Percentiles rank a stretch among this genome's conserved stretches.
Conservation (phyloP, 345 rosid genomes). For the Moricandia arvensis region DNA sequence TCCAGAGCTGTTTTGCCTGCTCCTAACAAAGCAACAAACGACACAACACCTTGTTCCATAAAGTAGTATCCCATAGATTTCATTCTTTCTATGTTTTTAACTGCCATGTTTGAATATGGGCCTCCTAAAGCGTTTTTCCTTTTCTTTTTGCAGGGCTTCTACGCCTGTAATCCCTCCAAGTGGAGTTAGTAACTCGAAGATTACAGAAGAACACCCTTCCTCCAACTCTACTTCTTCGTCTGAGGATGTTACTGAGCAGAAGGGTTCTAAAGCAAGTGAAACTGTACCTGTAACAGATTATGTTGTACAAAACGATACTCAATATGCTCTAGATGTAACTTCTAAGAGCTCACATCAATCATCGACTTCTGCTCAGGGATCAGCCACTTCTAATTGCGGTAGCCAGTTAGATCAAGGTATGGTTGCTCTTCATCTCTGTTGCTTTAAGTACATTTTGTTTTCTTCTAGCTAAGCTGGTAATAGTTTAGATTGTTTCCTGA, state of each 20-base stretch:
- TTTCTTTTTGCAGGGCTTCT: conserved; percentile 40
- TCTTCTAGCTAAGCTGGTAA: conserved; percentile 10
- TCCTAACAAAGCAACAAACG: conserved; percentile 42
- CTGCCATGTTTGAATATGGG: neutral
- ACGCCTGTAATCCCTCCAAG: conserved; percentile 41
- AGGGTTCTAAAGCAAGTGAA: conserved; percentile 31
- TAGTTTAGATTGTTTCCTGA: neutral
- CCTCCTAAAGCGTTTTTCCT: neutral
- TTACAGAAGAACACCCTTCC: conserved; percentile 21
- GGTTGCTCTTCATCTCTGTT: neutral
- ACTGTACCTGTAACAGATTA: conserved; percentile 35
- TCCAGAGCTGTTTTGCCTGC: conserved; percentile 33
- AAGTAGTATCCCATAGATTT: conserved; percentile 45
- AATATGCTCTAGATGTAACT: conserved; percentile 12
- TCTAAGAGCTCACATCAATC: conserved; percentile 34
- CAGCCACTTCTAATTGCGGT: conserved; percentile 26
- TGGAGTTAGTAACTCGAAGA: conserved; percentile 2
- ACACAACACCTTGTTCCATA: conserved; percentile 30
- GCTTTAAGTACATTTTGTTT: conserved; percentile 1
- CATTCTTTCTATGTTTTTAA: conserved; percentile 11
- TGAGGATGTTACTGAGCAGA: conserved; percentile 40
- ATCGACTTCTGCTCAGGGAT: conserved; percentile 20
- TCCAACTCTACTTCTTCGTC: conserved; percentile 19
- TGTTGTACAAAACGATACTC: conserved; percentile 37
- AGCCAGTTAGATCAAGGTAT: conserved; percentile 44